Evolutionary conservation across 192 early-diverging fungal genomes (phyloP).

Genomic region (Backusella australiensis): DNA sequence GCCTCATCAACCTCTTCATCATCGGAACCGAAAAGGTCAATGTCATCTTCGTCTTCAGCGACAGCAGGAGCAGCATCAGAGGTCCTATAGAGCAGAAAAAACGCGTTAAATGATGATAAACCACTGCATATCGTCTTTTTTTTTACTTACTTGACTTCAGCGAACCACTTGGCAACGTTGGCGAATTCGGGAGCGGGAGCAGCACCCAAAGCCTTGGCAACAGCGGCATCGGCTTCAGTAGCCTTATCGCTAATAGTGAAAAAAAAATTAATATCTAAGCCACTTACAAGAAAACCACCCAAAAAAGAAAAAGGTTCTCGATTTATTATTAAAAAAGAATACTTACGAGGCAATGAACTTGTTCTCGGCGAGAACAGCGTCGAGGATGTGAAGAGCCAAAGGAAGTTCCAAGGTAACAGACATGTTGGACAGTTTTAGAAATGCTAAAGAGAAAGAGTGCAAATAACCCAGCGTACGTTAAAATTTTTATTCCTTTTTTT

Average conservation of each 20-base stretch:
- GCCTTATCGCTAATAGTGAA: conserved; percentile 14
- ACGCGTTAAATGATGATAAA: not conserved
- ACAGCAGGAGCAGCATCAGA: conserved; percentile 44
- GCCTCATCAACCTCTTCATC: conserved; percentile 92
- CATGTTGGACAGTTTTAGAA: conserved; percentile 24
- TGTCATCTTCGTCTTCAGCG: conserved; percentile 89
- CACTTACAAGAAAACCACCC: not conserved
- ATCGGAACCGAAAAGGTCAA: conserved; percentile 95
- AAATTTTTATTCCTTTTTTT: conserved; percentile 16
- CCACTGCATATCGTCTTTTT: not conserved
- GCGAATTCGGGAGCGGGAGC: conserved; percentile 36
- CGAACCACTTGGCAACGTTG: conserved; percentile 33
- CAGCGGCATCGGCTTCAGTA: conserved; percentile 27
- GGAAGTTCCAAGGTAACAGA: conserved; percentile 38
- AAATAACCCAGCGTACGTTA: conserved; percentile 6
- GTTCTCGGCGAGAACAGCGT: conserved; percentile 37
- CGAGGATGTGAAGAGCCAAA: conserved; percentile 37
- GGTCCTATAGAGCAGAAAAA: conserved; percentile 29
- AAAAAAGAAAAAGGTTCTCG: not conserved
- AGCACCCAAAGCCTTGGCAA: conserved; percentile 36
- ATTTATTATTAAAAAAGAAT: not conserved
- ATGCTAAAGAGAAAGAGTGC: conserved; percentile 16
- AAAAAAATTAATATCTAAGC: conserved; percentile 4
- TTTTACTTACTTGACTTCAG: conserved; percentile 30
- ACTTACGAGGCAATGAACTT: conserved; percentile 32